Evolutionary conservation across 2,329 filamentous ascomycete genomes (phyloP).

Genomic region (Diplocarpon rosae): DNA sequence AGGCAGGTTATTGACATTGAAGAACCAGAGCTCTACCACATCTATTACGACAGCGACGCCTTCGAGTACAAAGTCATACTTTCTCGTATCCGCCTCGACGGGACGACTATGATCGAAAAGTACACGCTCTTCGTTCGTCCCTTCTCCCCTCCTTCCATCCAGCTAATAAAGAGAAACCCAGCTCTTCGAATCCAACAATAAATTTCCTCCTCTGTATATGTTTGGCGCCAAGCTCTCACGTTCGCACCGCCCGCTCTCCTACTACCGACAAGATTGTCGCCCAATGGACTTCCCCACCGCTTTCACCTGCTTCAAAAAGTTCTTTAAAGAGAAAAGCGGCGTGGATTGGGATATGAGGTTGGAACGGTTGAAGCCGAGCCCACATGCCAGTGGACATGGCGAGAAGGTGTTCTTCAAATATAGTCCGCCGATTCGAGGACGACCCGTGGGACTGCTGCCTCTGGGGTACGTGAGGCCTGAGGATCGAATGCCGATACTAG

Average conservation of each 20-base stretch:
- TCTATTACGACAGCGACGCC: conserved; percentile 50
- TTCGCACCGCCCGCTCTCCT: conserved; percentile 22
- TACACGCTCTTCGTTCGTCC: conserved; percentile 5
- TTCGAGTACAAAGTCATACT: conserved; percentile 56
- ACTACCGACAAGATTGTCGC: conserved; percentile 30
- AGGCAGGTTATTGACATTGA: too few relatives aligned
- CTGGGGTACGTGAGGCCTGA: conserved; percentile 15
- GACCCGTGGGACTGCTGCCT: conserved; percentile 15
- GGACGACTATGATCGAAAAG: conserved; percentile 42
- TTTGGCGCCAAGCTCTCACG: conserved; percentile 40
- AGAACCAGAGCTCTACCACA: conserved; percentile 40
- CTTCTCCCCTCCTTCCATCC: background rate
- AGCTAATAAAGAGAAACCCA: conserved; percentile 27
- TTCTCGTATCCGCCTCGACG: conserved; percentile 37
- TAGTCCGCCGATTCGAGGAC: conserved; percentile 7
- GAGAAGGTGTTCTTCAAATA: conserved; percentile 7
- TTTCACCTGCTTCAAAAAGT: conserved; percentile 39
- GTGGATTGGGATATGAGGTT: conserved; percentile 46
- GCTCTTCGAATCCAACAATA: conserved; percentile 56
- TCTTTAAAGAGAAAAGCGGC: conserved; percentile 48
- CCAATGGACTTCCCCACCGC: conserved; percentile 35
- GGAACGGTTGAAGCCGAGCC: conserved; percentile 8
- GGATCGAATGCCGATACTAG: background rate
- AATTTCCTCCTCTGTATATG: conserved; percentile 46
- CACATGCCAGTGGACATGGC: background rate